Evolutionary conservation across 768 basidiomycete species (phyloP).

Genomic region (Coprinopsis sp.): DNA sequence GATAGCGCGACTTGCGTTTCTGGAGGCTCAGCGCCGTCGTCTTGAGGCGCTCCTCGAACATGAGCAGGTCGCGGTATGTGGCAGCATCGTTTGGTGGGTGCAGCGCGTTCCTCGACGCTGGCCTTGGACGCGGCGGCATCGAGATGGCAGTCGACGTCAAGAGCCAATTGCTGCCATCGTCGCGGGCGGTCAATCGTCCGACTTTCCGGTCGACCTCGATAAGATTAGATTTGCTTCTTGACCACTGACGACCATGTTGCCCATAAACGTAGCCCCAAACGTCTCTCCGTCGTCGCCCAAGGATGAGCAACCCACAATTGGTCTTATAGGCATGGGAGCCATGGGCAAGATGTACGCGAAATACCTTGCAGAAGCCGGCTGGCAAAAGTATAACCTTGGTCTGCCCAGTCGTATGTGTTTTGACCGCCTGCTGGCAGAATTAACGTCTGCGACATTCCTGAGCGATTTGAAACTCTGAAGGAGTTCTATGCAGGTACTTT

Average conservation of each 20-base stretch:
- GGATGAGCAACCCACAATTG: constrained; percentile 67
- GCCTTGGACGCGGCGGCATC: constrained; percentile 8
- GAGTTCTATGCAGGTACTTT: constrained; percentile 54
- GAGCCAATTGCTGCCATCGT: neutral
- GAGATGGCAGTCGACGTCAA: neutral
- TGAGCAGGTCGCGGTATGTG: constrained; percentile 82
- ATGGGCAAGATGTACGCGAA: constrained; percentile 96
- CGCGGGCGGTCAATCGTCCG: neutral
- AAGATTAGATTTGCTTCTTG: constrained; percentile 1
- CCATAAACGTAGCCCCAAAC: constrained; percentile 26
- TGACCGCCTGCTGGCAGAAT: constrained; percentile 65
- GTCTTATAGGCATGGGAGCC: constrained; percentile 94
- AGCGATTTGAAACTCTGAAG: constrained; percentile 61
- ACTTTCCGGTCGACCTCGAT: neutral
- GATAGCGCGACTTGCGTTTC: constrained; percentile 76
- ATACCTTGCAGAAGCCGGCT: constrained; percentile 72
- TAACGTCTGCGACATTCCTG: constrained; percentile 82
- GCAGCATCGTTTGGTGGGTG: constrained; percentile 44
- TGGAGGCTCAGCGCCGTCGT: constrained; percentile 82
- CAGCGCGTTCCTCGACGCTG: constrained; percentile 2
- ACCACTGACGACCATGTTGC: constrained; percentile 12
- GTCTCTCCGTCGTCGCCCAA: constrained; percentile 29
- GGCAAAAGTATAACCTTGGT: constrained; percentile 84
- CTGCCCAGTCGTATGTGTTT: too few relatives aligned
- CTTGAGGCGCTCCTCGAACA: constrained; percentile 97